phyloP scores from a whole-genome alignment of 2,329 filamentous ascomycete species.

The Colletotrichum sp. region DNA sequence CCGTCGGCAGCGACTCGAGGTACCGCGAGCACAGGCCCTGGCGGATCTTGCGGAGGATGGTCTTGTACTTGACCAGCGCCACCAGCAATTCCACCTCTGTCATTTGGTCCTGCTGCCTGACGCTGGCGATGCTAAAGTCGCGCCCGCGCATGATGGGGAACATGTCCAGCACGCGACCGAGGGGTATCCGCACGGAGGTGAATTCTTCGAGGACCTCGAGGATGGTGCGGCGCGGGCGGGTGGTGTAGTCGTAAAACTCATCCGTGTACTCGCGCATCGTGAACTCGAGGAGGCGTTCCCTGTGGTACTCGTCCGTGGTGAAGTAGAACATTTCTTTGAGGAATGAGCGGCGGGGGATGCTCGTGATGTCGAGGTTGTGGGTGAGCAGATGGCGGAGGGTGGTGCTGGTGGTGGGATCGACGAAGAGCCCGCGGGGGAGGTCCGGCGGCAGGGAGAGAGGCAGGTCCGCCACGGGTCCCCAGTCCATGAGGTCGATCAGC shows the following conservation, averaged over 20 bases:
- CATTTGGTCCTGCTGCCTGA: conserved; percentile 46
- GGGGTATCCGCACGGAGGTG: conserved; percentile 80
- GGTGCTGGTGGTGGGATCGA: conserved; percentile 37
- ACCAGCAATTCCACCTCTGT: conserved; percentile 73
- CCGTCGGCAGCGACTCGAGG: conserved; percentile 66
- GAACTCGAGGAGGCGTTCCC: conserved; percentile 84
- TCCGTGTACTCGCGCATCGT: conserved; percentile 80
- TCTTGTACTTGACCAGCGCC: conserved; percentile 90
- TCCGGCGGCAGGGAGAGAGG: conserved; percentile 47
- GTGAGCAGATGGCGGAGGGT: conserved; percentile 80
- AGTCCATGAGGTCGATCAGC: conserved; percentile 80
- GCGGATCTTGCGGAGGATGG: conserved; percentile 81
- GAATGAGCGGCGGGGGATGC: conserved; percentile 87
- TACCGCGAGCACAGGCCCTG: conserved; percentile 92
- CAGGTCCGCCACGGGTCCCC: conserved; percentile 74
- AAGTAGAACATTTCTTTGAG: conserved; percentile 81
- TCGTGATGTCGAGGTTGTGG: conserved; percentile 86
- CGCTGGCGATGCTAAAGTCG: conserved; percentile 91
- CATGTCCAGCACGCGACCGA: conserved; percentile 71
- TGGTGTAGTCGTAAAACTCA: conserved; percentile 95
- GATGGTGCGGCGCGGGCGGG: conserved; percentile 86
- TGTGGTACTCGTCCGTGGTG: conserved; percentile 74
- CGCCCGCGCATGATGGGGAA: conserved; percentile 87
- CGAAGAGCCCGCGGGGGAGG: conserved; percentile 36
- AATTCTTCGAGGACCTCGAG: conserved; percentile 94